Conservation (phyloP, 768 basidiomycete genomes). For the Kondoa malvinella region DNA sequence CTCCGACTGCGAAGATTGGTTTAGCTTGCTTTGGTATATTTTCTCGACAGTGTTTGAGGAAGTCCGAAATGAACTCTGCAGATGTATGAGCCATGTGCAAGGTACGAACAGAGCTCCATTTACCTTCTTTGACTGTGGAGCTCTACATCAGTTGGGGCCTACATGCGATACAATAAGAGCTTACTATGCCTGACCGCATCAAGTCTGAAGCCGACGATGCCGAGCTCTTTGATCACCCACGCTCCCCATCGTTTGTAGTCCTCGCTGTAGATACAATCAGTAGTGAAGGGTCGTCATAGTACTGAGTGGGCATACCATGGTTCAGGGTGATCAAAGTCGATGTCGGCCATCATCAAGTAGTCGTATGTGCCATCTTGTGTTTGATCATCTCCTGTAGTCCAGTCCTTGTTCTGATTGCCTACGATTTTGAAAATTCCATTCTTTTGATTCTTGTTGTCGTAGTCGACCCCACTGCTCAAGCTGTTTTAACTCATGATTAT, state of each 20-base stretch:
- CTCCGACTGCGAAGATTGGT: constrained; percentile 34
- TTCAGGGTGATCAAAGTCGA: too few species aligned
- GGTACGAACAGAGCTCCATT: too few species aligned
- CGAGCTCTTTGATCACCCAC: constrained; percentile 36
- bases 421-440: constrained; percentile 18
- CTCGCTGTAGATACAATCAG: too few species aligned
- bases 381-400: constrained; percentile 2
- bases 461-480: constrained; percentile 35
- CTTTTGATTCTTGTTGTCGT: constrained; percentile 32
- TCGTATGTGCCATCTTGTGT: not conserved
- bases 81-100: too few species aligned
- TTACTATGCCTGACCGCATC: constrained; percentile 22
- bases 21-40: constrained; percentile 26
- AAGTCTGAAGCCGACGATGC: constrained; percentile 34
- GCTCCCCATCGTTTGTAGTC: constrained; percentile 34
- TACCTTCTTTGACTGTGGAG: too few species aligned
- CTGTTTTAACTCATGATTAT: too few species aligned
- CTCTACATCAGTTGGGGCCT: too few species aligned
- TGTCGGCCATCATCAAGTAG: not conserved
- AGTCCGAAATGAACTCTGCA: constrained; percentile 32
- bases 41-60: constrained; percentile 33
- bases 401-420: constrained; percentile 28
- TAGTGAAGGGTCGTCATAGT: too few species aligned
- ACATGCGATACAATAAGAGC: not conserved
- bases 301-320: too few species aligned